phyloP scores from a whole-genome alignment of 495 filamentous ascomycete genomes.

The Neurospora sp. region DNA sequence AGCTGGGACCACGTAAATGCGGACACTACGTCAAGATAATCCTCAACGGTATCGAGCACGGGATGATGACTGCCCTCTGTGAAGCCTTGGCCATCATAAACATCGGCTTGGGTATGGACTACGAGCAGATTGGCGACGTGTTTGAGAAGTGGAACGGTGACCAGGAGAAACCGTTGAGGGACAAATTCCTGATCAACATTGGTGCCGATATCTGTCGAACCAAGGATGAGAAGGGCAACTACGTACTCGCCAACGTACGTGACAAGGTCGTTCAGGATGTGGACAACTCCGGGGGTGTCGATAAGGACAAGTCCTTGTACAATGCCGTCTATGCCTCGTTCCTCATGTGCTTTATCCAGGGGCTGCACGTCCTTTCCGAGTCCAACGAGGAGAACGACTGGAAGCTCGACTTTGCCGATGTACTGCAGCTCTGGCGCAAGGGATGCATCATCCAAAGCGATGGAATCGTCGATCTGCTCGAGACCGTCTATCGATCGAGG shows the following conservation, averaged over 20 bases:
- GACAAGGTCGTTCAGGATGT: conserved; percentile 73
- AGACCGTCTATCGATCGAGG: conserved; percentile 22
- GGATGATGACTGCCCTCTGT: conserved; percentile 41
- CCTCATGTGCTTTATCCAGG: conserved; percentile 55
- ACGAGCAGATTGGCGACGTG: conserved; percentile 52
- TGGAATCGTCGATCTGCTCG: conserved; percentile 51
- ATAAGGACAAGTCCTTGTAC: conserved; percentile 37
- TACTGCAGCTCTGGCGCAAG: conserved; percentile 60
- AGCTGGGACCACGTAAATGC: conserved; percentile 50
- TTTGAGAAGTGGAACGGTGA: conserved; percentile 51
- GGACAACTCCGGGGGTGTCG: conserved; percentile 43
- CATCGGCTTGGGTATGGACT: conserved; percentile 45
- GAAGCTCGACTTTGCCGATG: conserved; percentile 48
- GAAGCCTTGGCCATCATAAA: conserved; percentile 60
- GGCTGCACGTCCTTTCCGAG: conserved; percentile 54
- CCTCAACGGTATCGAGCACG: conserved; percentile 69
- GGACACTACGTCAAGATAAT: conserved; percentile 74
- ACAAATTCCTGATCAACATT: conserved; percentile 55
- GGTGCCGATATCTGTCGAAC: conserved; percentile 50
- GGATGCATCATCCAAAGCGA: conserved; percentile 70
- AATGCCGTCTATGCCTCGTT: conserved; percentile 53
- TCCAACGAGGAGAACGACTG: conserved; percentile 51
- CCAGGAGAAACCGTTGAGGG: conserved; percentile 40
- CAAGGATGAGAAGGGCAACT: conserved; percentile 26
- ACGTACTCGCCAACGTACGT: conserved; percentile 54